Conservation (phyloP, 371 early-diverging fungal genomes). For the Mycotypha africana region DNA sequence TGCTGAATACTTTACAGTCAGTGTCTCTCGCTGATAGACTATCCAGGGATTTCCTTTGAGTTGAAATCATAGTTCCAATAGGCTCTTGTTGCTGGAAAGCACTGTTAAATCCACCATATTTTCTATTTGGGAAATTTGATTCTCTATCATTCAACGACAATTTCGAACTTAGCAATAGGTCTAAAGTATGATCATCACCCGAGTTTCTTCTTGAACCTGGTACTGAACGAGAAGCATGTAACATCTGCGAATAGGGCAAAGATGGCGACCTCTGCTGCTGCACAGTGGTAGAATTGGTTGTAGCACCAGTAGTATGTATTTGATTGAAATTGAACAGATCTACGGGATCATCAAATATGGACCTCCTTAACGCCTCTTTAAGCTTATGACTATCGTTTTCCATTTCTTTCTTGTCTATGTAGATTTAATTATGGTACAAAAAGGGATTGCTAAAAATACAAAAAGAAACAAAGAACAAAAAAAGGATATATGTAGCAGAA, state of each 20-base stretch:
- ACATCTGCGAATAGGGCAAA: conserved; percentile 5
- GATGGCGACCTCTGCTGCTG: conserved; percentile 5
- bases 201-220: conserved; percentile 38
- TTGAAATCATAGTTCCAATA: too few species aligned
- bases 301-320: conserved; percentile 2
- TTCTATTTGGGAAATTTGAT: conserved; percentile 5
- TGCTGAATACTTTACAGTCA: too few species aligned
- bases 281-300: too few species aligned
- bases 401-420: background rate
- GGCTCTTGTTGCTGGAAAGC: too few species aligned
- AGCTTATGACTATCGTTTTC: background rate
- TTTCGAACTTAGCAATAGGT: conserved; percentile 1
- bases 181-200: conserved; percentile 15
- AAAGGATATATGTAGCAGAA: too few species aligned
- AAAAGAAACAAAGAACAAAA: background rate
- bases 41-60: too few species aligned
- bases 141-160: conserved; percentile 10
- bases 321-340: conserved; percentile 11
- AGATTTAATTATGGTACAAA: too few species aligned
- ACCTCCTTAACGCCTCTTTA: background rate
- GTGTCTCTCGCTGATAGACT: too few species aligned
- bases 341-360: conserved; percentile 11
- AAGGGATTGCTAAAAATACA: background rate
- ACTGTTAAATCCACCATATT: too few species aligned
- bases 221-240: conserved; percentile 17